Evolutionary conservation across 1,284 basidiomycete genomes (phyloP).

Genomic region (Uromyces viciae-fabae): DNA sequence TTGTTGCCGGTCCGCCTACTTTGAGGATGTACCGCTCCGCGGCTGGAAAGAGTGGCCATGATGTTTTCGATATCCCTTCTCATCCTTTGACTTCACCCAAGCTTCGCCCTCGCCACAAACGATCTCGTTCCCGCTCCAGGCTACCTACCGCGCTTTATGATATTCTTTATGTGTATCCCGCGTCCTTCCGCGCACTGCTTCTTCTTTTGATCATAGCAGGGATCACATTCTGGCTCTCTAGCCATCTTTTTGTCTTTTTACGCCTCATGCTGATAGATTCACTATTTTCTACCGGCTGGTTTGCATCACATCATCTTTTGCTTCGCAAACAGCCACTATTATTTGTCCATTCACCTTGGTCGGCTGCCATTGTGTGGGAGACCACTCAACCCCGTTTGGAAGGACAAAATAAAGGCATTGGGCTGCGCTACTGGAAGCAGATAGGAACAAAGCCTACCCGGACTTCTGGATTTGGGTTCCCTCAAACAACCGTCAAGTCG

Average conservation of each 20-base stretch:
- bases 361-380: constrained; percentile 50
- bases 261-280: constrained; percentile 35
- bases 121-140: constrained; percentile 32
- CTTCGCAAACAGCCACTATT: constrained; percentile 50
- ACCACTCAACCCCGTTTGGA: constrained; percentile 46
- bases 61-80: constrained; percentile 23
- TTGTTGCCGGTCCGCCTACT: background rate
- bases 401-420: constrained; percentile 21
- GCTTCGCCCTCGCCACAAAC: constrained; percentile 27
- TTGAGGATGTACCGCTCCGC: constrained; percentile 17
- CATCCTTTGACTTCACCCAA: constrained; percentile 22
- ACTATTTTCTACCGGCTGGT: constrained; percentile 34
- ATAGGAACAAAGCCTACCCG: constrained; percentile 25
- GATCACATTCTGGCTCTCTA: constrained; percentile 34
- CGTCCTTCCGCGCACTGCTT: constrained; percentile 35
- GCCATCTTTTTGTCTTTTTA: constrained; percentile 31
- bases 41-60: constrained; percentile 12
- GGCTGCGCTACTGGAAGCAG: constrained; percentile 40
- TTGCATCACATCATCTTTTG: constrained; percentile 30
- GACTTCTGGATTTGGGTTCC: background rate
- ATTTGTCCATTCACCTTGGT: constrained; percentile 47
- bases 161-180: constrained; percentile 41
- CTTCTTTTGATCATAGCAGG: constrained; percentile 14
- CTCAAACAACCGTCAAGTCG: constrained; percentile 13
- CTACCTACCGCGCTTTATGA: constrained; percentile 37